A percentile compares a stretch with the other conserved stretches of the same genome.
Conservation (phyloP, 257 asterid species). For the Solanum piurae region DNA sequence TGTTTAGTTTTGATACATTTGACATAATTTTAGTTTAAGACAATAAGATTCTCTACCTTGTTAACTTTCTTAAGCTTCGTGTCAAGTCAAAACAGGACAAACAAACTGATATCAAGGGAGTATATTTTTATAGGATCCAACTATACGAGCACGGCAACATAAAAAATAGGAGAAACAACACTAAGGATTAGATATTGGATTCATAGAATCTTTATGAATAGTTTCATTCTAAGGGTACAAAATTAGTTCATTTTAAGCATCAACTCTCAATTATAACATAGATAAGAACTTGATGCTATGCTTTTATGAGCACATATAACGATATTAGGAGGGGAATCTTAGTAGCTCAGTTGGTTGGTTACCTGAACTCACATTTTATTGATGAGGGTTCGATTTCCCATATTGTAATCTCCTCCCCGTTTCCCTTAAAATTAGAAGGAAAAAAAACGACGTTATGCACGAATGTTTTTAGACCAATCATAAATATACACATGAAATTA, state of each 20-base stretch:
- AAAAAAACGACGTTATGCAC: neutral
- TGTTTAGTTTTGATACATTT: rapidly evolving
- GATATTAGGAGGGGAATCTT: neutral
- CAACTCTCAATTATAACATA: slow-evolving; percentile 23
- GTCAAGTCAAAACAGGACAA: neutral
- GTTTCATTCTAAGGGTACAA: slow-evolving; percentile 6
- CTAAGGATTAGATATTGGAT: slow-evolving; percentile 18
- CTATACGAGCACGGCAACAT: rapidly evolving
- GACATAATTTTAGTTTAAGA: neutral
- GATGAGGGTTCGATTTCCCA: neutral
- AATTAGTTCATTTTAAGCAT: slow-evolving; percentile 15
- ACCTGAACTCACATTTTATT: neutral
- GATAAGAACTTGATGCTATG: slow-evolving; percentile 51
- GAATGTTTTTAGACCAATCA: neutral
- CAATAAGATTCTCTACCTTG: neutral
- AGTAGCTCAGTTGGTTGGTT: neutral
- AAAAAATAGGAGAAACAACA: neutral
- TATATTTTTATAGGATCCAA: neutral
- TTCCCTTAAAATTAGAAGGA: too few species aligned
- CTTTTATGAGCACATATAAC: slow-evolving; percentile 7
- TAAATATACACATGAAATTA: neutral
- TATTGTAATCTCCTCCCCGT: neutral
- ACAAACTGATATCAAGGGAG: neutral
- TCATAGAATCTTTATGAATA: slow-evolving; percentile 12
- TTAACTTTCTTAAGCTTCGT: neutral